phyloP scores from a whole-genome alignment of 257 asterid species.

The Jaltomata sinuosa region DNA sequence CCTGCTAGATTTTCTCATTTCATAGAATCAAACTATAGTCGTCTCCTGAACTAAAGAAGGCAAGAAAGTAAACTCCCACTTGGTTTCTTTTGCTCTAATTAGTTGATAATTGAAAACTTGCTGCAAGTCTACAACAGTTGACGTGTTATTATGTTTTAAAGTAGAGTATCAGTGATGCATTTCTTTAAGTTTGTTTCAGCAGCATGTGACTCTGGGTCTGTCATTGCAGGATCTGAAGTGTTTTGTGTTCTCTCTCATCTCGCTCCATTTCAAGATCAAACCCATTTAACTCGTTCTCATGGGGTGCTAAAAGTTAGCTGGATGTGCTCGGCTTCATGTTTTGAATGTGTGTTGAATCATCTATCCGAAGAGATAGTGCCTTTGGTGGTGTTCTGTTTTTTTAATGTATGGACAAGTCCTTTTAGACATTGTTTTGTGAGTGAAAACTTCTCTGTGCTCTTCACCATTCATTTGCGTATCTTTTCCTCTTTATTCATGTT shows the following conservation, averaged over 20 bases:
- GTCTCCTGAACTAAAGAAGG: background rate
- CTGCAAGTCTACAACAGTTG: background rate
- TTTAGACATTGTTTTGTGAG: background rate
- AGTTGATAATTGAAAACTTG: background rate
- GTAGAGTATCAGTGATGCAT: background rate
- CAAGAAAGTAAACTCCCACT: background rate
- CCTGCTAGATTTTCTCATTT: background rate
- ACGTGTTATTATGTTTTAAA: background rate
- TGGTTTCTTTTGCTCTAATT: background rate
- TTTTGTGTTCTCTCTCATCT: slow-evolving; percentile 77
- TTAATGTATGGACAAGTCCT: background rate
- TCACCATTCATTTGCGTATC: background rate
- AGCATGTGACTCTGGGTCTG: background rate
- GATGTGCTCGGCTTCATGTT: background rate
- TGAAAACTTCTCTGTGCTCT: background rate
- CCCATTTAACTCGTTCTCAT: slow-evolving; percentile 37
- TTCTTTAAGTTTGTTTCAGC: background rate
- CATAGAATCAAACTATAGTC: background rate
- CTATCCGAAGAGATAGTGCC: background rate
- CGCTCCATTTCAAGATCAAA: slow-evolving; percentile 84
- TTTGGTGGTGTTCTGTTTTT: background rate
- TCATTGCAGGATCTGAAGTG: slow-evolving; percentile 82
- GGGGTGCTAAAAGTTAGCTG: background rate
- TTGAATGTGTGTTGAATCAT: background rate
- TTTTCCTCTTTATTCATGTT: background rate